Percentiles rank a stretch among this genome's conserved stretches.
Conservation (phyloP, 2,329 filamentous ascomycete genomes). For the Aspergillus spinulosporus region DNA sequence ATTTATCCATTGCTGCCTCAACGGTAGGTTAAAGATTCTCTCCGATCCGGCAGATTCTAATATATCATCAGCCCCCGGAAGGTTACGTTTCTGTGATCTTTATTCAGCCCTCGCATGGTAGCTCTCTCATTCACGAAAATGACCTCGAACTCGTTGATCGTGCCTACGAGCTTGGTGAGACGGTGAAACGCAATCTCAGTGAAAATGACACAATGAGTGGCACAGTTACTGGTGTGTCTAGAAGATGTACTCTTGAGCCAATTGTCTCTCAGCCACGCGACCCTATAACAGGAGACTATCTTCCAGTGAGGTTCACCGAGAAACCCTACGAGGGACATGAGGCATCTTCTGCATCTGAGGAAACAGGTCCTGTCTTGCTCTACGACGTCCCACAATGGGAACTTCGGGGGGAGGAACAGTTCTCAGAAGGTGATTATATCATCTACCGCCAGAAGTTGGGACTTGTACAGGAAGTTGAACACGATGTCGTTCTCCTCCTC, state of each 20-base stretch:
- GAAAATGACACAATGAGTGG: slow-evolving; percentile 51
- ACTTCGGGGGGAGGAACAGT: slow-evolving; percentile 45
- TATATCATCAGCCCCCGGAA: slow-evolving; percentile 45
- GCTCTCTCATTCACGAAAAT: slow-evolving; percentile 43
- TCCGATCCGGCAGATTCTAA: slow-evolving; percentile 3
- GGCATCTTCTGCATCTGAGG: not conserved
- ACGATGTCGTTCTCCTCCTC: slow-evolving; percentile 54
- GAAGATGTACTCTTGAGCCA: slow-evolving; percentile 47
- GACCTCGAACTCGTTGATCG: slow-evolving; percentile 56
- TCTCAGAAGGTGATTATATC: slow-evolving; percentile 53
- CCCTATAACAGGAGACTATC: slow-evolving; percentile 25
- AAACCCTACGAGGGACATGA: slow-evolving; percentile 6
- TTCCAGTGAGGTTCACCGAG: slow-evolving; percentile 24
- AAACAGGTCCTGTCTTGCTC: slow-evolving; percentile 29
- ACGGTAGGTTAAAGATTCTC: slow-evolving; percentile 17
- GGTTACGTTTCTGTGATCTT: slow-evolving; percentile 53
- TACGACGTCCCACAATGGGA: slow-evolving; percentile 48
- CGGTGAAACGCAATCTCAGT: slow-evolving; percentile 52
- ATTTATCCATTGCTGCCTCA: slow-evolving; percentile 23
- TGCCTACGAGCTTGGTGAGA: slow-evolving; percentile 55
- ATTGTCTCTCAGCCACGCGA: slow-evolving; percentile 26
- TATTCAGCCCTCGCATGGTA: slow-evolving; percentile 41
- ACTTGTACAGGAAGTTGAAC: slow-evolving; percentile 50
- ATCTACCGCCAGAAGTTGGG: slow-evolving; percentile 60
- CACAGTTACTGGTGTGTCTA: slow-evolving; percentile 52